Evolutionary conservation across 176 grass and related monocot genomes (phyloP).

Genomic region (bread wheat (Triticum aestivum)): IWGSC_CS_RefSeq_v2.1 NC_057802.1:539245806-539246305

Average conservation of each 20-base stretch:
- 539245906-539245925: slow-evolving; percentile 13
- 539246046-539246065: slow-evolving; percentile 32
- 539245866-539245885: neutral
- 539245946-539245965: neutral
- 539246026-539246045: slow-evolving; percentile 31
- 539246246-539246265: neutral
- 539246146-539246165: slow-evolving; percentile 32
- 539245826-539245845: neutral
- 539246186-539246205: neutral
- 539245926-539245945: slow-evolving; percentile 19
- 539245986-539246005: neutral
- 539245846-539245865: neutral
- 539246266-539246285: neutral
- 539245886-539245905: neutral
- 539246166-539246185: neutral
- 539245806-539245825: neutral
- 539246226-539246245: slow-evolving; percentile 1
- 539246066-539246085: slow-evolving; percentile 18
- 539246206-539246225: neutral
- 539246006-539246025: neutral
- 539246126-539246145: slow-evolving; percentile 39
- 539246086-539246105: neutral
- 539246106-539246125: neutral
- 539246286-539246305: neutral
- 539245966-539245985: neutral